phyloP scores from a whole-genome alignment of 805 yeast species.

The Barnettozyma vustinii region DNA sequence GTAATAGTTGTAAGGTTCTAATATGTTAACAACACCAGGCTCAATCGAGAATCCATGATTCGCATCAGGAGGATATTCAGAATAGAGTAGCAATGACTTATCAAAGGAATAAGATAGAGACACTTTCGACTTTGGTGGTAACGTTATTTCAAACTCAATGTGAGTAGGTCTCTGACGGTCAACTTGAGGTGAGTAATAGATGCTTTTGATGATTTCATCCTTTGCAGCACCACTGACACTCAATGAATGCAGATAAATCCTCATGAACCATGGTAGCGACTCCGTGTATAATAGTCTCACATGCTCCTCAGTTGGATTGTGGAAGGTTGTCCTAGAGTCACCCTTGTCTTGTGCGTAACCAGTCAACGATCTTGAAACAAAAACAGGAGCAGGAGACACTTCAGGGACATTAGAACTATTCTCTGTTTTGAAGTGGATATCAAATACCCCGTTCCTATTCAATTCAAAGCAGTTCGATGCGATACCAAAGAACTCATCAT shows the following conservation, averaged over 20 bases:
- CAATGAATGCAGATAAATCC: conserved; percentile 72
- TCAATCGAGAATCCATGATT: conserved; percentile 95
- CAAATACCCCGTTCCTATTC: conserved; percentile 21
- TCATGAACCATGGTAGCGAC: conserved; percentile 89
- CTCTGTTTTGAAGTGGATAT: conserved; percentile 31
- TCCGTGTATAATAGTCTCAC: conserved; percentile 64
- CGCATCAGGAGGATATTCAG: conserved; percentile 99
- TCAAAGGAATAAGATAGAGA: conserved; percentile 76
- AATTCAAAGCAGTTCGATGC: conserved; percentile 33
- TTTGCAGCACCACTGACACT: conserved; percentile 26
- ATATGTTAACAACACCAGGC: conserved; percentile 73
- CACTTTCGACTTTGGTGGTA: conserved; percentile 62
- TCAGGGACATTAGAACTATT: conserved; percentile 41
- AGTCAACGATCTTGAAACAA: conserved; percentile 78
- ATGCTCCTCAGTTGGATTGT: conserved; percentile 53
- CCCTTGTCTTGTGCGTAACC: conserved; percentile 92
- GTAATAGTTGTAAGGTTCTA: conserved; percentile 40
- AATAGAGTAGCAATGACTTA: conserved; percentile 73
- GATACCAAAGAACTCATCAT: conserved; percentile 27
- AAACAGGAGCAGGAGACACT: conserved; percentile 51
- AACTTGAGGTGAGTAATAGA: conserved; percentile 67
- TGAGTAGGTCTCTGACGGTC: conserved; percentile 83
- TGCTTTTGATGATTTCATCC: conserved; percentile 39
- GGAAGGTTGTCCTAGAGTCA: conserved; percentile 73
- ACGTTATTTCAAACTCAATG: conserved; percentile 55